Conservation (phyloP, 164 flowering plant species). For the Tinospora cordifolia region DNA sequence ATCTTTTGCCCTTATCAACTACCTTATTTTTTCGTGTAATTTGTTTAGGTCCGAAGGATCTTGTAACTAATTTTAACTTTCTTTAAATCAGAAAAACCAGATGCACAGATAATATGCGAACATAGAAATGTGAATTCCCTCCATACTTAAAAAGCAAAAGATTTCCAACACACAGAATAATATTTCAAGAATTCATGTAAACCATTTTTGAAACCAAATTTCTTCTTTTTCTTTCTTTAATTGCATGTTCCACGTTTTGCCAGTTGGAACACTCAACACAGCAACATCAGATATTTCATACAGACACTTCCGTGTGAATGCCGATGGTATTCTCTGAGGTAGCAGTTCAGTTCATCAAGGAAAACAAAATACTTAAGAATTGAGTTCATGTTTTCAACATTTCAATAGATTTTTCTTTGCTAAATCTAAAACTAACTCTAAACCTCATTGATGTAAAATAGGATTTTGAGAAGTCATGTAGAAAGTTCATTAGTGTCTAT, state of each 20-base stretch:
- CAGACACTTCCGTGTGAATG: constrained; percentile 20
- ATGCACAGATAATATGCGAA: constrained; percentile 19
- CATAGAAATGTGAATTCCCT: constrained; percentile 25
- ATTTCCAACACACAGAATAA: constrained; percentile 22
- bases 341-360: neutral
- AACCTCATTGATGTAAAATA: too few species aligned
- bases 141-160: constrained; percentile 30
- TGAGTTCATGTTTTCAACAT: neutral
- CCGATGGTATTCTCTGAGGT: constrained; percentile 27
- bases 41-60: neutral
- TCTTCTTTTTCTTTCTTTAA: constrained; percentile 12
- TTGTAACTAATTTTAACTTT: neutral
- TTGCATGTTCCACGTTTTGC: constrained; percentile 19
- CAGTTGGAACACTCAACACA: constrained; percentile 17
- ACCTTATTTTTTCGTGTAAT: too few species aligned
- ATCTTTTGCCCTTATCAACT: too few species aligned
- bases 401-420: neutral
- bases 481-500: too few species aligned
- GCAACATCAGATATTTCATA: constrained; percentile 16
- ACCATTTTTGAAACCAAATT: constrained; percentile 27
- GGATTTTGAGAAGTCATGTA: too few species aligned
- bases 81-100: neutral
- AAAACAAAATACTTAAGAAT: neutral
- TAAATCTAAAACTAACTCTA: too few species aligned
- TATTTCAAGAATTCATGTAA: constrained; percentile 25